A percentile compares a stretch with the other conserved stretches of the same genome.
These are phyloP conservation scores for Diaporthe caulivora DNA, from an alignment of 2,329 filamentous ascomycete species.

Conservation along the genomic window DNA sequence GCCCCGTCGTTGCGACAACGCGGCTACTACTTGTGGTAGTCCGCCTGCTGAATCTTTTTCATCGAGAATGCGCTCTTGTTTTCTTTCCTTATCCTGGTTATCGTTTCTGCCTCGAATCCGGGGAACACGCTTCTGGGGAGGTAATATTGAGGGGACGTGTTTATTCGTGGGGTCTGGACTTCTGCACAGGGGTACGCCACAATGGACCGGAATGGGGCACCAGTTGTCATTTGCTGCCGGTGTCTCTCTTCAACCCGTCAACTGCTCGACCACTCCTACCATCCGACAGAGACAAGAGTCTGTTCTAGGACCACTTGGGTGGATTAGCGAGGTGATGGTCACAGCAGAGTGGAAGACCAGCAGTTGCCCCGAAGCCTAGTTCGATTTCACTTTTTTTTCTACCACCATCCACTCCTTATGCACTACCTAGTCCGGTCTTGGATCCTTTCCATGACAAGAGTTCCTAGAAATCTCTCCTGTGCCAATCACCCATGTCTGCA, in stretches of 20 bases:
- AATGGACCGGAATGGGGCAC: not conserved
- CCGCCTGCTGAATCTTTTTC: conserved; percentile 27
- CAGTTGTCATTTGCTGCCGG: not conserved
- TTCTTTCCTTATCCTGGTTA: conserved; percentile 45
- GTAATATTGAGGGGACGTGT: conserved; percentile 48
- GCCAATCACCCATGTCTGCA: not conserved
- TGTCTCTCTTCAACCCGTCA: conserved; percentile 1
- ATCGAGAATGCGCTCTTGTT: conserved; percentile 41
- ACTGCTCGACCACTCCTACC: not conserved
- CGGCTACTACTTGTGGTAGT: conserved; percentile 42
- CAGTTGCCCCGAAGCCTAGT: not conserved
- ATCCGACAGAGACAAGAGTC: not conserved
- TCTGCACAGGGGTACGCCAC: not conserved
- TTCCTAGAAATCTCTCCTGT: not conserved
- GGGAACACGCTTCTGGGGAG: conserved; percentile 53
- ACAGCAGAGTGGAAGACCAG: not conserved
- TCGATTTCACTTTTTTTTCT: not conserved
- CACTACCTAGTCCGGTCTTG: not conserved
- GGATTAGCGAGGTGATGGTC: not conserved
- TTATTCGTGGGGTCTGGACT: conserved; percentile 3
- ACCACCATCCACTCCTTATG: conserved; percentile 6
- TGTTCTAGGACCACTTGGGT: not conserved
- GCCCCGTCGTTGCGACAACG: conserved; percentile 49
- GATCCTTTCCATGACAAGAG: not conserved
- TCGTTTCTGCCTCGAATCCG: conserved; percentile 44